A percentile compares a stretch with the other conserved stretches of the same genome.
Evolutionary conservation across 208 protist genomes (phyloP).

Genomic region (Trypanosoma vivax): DNA sequence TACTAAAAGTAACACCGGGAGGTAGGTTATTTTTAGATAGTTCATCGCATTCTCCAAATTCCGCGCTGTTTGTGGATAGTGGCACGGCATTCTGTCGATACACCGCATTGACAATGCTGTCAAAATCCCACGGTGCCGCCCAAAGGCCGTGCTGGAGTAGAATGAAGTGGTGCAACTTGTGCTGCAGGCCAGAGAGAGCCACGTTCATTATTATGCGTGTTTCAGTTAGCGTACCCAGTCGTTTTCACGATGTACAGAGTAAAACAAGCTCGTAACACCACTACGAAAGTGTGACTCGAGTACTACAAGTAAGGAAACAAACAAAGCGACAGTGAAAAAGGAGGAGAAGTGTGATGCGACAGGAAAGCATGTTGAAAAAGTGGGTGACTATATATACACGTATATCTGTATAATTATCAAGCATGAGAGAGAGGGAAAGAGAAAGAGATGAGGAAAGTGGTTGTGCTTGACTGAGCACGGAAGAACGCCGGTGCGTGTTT

Average conservation of each 20-base stretch:
- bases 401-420: too few relatives aligned
- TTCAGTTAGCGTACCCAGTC: background rate
- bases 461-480: too few relatives aligned
- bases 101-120: slow-evolving; percentile 22
- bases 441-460: too few relatives aligned
- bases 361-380: too few relatives aligned
- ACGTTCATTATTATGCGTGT: background rate
- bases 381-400: too few relatives aligned
- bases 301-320: background rate
- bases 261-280: background rate
- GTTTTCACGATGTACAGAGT: background rate
- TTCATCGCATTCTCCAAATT: background rate
- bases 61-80: slow-evolving; percentile 21
- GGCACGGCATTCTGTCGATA: slow-evolving; percentile 16
- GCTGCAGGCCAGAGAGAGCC: background rate
- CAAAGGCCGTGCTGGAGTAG: slow-evolving; percentile 65
- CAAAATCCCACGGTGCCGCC: slow-evolving; percentile 36
- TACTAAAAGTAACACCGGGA: background rate
- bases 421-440: too few relatives aligned
- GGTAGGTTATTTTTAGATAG: background rate
- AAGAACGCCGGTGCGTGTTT: too few relatives aligned
- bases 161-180: slow-evolving; percentile 51
- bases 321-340: background rate
- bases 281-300: background rate
- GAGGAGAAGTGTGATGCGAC: background rate